A percentile compares a stretch with the other conserved stretches of the same genome.
Conservation (phyloP, 2,329 filamentous ascomycete genomes). For the Aspergillus puulaauensis region DNA sequence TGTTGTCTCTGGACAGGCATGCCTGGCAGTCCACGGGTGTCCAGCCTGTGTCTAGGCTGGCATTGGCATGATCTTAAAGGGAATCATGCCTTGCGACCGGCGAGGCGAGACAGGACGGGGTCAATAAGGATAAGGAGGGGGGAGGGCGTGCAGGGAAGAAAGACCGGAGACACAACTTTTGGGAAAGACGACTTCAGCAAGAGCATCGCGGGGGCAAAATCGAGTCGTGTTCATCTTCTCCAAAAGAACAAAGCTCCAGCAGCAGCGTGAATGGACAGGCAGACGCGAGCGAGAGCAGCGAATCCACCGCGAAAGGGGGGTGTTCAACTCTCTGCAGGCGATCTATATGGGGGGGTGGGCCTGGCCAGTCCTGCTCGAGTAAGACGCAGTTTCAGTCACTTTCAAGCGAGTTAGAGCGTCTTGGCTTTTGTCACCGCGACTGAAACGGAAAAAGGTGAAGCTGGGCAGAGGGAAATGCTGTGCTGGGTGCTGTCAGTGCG, state of each 20-base stretch:
- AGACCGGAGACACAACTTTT: neutral
- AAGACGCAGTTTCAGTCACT: too few relatives aligned
- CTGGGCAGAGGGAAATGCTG: too few relatives aligned
- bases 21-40: neutral
- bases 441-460: neutral
- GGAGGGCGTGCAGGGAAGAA: neutral
- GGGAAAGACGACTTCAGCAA: neutral
- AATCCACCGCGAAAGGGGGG: neutral
- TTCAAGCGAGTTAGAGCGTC: neutral
- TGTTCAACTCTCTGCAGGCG: neutral
- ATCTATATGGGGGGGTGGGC: neutral
- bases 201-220: neutral
- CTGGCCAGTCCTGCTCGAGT: neutral
- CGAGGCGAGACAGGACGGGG: neutral
- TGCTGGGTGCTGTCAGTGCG: too few relatives aligned
- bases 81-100: neutral
- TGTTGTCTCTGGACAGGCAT: constrained; percentile 5
- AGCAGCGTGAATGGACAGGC: neutral
- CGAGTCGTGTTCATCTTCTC: neutral
- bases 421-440: neutral
- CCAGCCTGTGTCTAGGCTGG: constrained; percentile 3
- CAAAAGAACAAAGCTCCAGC: neutral
- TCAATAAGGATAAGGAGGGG: neutral
- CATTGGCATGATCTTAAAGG: neutral
- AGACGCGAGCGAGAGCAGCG: neutral